Evolutionary conservation across 257 asterid species (phyloP).

Genomic region (Avicennia marina): DNA sequence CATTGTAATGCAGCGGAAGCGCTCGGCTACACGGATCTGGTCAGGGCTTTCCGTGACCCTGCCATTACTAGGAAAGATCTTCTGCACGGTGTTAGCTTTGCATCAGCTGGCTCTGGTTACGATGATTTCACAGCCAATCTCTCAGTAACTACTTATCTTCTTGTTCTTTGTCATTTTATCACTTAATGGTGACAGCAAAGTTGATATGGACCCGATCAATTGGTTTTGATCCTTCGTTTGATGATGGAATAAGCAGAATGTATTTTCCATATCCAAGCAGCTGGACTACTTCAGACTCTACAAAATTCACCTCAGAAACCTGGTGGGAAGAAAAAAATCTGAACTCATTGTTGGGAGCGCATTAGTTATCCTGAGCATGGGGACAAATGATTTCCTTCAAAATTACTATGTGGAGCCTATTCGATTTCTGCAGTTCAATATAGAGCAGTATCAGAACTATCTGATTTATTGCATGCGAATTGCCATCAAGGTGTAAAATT

Average conservation of each 20-base stretch:
- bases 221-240: not conserved
- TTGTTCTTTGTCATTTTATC: no score
- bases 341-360: conserved; percentile 27
- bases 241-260: conserved; percentile 27
- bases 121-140: conserved; percentile 50
- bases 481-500: conserved; percentile 54
- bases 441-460: conserved; percentile 34
- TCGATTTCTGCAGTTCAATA: conserved; percentile 34
- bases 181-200: no score
- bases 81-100: conserved; percentile 52
- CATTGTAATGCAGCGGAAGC: conserved; percentile 31
- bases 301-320: conserved; percentile 30
- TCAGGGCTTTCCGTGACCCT: conserved; percentile 47
- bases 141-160: conserved; percentile 24
- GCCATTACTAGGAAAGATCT: conserved; percentile 27
- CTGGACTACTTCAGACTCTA: conserved; percentile 40
- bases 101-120: conserved; percentile 56
- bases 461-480: conserved; percentile 33
- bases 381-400: conserved; percentile 45
- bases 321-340: conserved; percentile 36
- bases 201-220: not conserved
- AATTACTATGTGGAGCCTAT: conserved; percentile 36
- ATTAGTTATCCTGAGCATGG: conserved; percentile 41
- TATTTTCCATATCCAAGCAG: conserved; percentile 40
- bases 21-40: conserved; percentile 27